These are phyloP conservation scores for Pinus tabuliformis DNA, from an alignment of 75 land plant species.

Conservation along the genomic window DNA sequence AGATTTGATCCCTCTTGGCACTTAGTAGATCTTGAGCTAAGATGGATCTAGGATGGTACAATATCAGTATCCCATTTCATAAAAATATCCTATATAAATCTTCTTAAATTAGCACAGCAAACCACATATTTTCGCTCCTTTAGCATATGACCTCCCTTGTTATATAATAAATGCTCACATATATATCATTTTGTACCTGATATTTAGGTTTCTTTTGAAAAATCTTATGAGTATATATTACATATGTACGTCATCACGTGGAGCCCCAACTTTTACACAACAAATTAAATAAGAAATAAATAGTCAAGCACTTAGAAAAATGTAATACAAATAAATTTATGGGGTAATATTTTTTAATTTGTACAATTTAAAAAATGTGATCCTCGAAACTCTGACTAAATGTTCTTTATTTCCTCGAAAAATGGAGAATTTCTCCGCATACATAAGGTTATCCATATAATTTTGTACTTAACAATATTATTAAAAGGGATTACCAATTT, in stretches of 20 bases:
- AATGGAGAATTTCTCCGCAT: background rate
- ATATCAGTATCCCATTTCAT: background rate
- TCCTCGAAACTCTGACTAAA: background rate
- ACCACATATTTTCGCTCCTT: background rate
- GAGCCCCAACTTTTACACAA: background rate
- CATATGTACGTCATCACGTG: background rate
- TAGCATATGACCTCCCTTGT: background rate
- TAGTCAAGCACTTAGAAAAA: background rate
- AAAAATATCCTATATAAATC: background rate
- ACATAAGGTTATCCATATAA: background rate
- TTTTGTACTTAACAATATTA: background rate
- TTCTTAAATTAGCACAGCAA: background rate
- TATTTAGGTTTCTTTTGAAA: background rate
- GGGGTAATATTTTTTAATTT: too few species aligned
- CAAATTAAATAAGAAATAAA: background rate
- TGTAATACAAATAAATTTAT: background rate
- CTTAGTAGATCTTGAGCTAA: too few species aligned
- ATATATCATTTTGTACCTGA: background rate
- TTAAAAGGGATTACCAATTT: constrained; percentile 52
- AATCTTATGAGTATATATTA: background rate
- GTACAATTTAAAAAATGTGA: background rate
- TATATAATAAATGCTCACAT: background rate
- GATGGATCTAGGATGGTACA: background rate
- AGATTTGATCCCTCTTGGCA: too few species aligned
- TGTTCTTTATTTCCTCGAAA: background rate